A percentile compares a stretch with the other conserved stretches of the same genome.
Conservation (phyloP, 2,329 filamentous ascomycete genomes). For the Colletotrichum endophyticum region DNA sequence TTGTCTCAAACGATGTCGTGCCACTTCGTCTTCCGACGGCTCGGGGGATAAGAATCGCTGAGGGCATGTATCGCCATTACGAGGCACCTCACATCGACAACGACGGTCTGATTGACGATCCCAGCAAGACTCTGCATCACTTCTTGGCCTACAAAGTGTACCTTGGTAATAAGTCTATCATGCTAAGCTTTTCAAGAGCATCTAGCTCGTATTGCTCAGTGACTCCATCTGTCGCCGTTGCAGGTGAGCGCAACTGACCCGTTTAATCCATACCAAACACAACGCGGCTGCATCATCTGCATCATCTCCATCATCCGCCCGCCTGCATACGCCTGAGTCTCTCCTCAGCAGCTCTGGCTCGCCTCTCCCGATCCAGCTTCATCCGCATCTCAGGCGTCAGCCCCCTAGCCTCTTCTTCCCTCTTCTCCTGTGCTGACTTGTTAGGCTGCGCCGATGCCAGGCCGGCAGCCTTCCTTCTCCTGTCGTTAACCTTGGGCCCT, state of each 20-base stretch:
- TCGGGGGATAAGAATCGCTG: background rate
- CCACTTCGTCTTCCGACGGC: background rate
- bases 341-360: slow-evolving; percentile 91
- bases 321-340: slow-evolving; percentile 72
- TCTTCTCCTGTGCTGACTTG: slow-evolving; percentile 80
- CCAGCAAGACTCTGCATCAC: background rate
- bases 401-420: slow-evolving; percentile 83
- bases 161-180: background rate
- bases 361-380: slow-evolving; percentile 84
- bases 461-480: slow-evolving; percentile 56
- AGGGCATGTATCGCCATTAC: background rate
- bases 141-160: background rate
- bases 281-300: background rate
- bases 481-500: slow-evolving; percentile 60
- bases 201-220: background rate
- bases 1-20: background rate
- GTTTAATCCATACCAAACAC: background rate
- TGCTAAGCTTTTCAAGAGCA: background rate
- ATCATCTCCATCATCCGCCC: slow-evolving; percentile 24
- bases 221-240: background rate
- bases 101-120: background rate
- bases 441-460: slow-evolving; percentile 61
- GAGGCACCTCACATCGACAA: background rate
- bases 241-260: background rate
- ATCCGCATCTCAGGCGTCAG: slow-evolving; percentile 87